Evolutionary conservation across 805 yeast genomes (phyloP), one percentile per base, ranked within the genome.

Genomic region (Metschnikowia anglica): DNA sequence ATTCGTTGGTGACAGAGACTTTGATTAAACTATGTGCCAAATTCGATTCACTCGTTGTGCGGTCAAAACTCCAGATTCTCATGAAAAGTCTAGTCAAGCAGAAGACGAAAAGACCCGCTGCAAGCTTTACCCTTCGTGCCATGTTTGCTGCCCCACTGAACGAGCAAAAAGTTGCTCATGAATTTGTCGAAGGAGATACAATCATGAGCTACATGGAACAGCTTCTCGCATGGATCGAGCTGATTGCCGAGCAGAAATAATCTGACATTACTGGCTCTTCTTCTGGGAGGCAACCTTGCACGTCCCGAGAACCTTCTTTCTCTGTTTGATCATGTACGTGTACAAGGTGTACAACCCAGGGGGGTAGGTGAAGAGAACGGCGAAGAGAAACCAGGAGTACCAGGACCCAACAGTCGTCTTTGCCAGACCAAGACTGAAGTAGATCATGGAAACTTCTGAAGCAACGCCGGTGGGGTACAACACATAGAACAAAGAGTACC

Each of bases 401-500:
- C 72, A 63, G 0, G 51, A 47, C 4, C 85, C 83, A 38, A 73
- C 70, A 24, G 56, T 74, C 35, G 52, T 50, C 39, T 68, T 74
- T n/a, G 96, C 96, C 36, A 76, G 79, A n/a, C 73, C 76, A 39
- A 91, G 70, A 0, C 96, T 81, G 43, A 80, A 64, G 65, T 79
- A 83, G 46, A 88, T 74, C 66, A 88, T 78, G 26, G 72, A 57
- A 46, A 85, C 72, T 62, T 93, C 99, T 48, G 91, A 80, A 2
- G 85, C 77, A n/a, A 90, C 97, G 2, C 99, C 99, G 16, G 85
- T 63, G 15, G 99, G 99, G 59, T 93, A 93, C 51, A 93, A 70
- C 2, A 88, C 78, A 52, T 78, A 76, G 65, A 93, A 93, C 20
- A 88, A 68, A 49, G 86, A 85, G 73, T 93, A 93, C 58, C 99